Percentiles rank a stretch among this genome's conserved stretches.
Conservation (phyloP, 169 alveolate species). For the Plasmodium chabaudi region DNA sequence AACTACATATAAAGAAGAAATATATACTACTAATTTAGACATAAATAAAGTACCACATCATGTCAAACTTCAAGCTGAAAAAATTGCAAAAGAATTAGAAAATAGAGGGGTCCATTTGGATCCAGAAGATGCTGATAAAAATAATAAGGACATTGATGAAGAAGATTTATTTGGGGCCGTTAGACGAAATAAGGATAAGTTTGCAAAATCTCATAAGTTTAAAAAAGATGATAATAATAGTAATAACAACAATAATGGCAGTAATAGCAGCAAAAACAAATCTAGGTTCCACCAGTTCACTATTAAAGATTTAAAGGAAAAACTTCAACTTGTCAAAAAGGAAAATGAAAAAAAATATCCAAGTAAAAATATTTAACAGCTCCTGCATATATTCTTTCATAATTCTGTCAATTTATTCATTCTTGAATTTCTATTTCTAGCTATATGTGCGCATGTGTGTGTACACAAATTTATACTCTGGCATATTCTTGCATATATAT, state of each 20-base stretch:
- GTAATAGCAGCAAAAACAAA: constrained; percentile 17
- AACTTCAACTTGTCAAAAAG: constrained; percentile 55
- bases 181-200: constrained; percentile 61
- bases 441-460: not conserved
- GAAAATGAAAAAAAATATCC: constrained; percentile 73
- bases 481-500: too few relatives aligned
- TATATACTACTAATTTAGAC: constrained; percentile 84
- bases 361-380: constrained; percentile 14
- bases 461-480: not conserved
- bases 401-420: not conserved
- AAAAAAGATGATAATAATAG: constrained; percentile 60
- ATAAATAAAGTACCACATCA: constrained; percentile 80
- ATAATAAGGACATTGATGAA: constrained; percentile 81
- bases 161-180: constrained; percentile 78
- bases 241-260: not conserved
- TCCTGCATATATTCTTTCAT: not conserved
- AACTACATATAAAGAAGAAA: constrained; percentile 80
- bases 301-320: constrained; percentile 65
- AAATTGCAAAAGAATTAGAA: constrained; percentile 81
- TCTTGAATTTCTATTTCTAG: not conserved
- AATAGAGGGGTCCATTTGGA: constrained; percentile 77
- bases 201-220: constrained; percentile 12
- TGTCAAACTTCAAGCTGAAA: constrained; percentile 80
- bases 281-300: constrained; percentile 26
- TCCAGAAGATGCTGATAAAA: constrained; percentile 79